Evolutionary conservation across 805 yeast species (phyloP).

Genomic region (Lipomyces mesembrius): DNA sequence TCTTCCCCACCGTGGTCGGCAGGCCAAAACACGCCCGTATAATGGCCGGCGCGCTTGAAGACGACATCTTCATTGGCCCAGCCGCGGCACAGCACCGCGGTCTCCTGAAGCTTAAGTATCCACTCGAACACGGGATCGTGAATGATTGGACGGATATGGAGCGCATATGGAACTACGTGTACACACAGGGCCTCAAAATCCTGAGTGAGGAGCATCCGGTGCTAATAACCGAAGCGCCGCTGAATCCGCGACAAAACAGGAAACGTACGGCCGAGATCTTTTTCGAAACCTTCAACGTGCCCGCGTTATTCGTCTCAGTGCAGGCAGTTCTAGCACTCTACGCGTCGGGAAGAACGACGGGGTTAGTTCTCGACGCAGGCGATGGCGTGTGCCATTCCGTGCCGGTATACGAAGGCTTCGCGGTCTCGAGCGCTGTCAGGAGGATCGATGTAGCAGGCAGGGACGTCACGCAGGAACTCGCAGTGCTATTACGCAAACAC

Average conservation of each 20-base stretch:
- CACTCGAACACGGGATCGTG: slow-evolving; percentile 79
- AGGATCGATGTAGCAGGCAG: slow-evolving; percentile 84
- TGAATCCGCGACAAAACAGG: slow-evolving; percentile 69
- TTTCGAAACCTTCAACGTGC: slow-evolving; percentile 74
- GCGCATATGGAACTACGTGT: slow-evolving; percentile 71
- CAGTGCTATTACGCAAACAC: slow-evolving; percentile 64
- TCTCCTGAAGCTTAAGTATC: slow-evolving; percentile 68
- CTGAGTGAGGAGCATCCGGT: slow-evolving; percentile 75
- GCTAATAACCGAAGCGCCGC: slow-evolving; percentile 84
- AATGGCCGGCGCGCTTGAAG: slow-evolving; percentile 73
- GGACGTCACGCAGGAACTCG: slow-evolving; percentile 78
- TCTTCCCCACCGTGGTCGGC: slow-evolving; percentile 72
- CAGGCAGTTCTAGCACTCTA: slow-evolving; percentile 84
- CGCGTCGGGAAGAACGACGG: slow-evolving; percentile 89
- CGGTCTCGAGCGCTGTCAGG: slow-evolving; percentile 70
- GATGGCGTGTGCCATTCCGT: slow-evolving; percentile 90
- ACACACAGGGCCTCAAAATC: slow-evolving; percentile 60
- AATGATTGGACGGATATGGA: slow-evolving; percentile 89
- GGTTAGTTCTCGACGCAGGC: slow-evolving; percentile 87
- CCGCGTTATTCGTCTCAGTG: slow-evolving; percentile 72
- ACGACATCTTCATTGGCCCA: slow-evolving; percentile 72
- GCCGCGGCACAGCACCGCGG: slow-evolving; percentile 78
- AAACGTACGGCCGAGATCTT: slow-evolving; percentile 64
- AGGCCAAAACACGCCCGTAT: slow-evolving; percentile 80
- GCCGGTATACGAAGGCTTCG: slow-evolving; percentile 89